Evolutionary conservation across 2,329 filamentous ascomycete genomes (phyloP), one percentile per base, ranked within the genome.

Genomic region (Exophiala sp.): DNA sequence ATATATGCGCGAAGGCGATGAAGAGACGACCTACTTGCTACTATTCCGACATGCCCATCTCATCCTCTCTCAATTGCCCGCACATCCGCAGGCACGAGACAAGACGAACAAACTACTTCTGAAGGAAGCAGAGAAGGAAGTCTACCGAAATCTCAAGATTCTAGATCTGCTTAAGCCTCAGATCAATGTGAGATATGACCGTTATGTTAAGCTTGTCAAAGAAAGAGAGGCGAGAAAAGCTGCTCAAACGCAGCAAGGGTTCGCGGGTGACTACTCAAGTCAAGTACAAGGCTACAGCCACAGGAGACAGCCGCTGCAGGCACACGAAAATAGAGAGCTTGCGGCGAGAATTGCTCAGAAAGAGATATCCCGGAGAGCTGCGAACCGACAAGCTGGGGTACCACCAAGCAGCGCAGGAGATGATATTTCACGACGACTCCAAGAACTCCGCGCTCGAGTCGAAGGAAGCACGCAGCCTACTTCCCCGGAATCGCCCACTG

Each of bases 41-140:
- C 82, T 95, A n/a, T 89, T 94, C 68, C 85, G 94, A 63, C 91
- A 95, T 72, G 90, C 90, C 8, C 80, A 86, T 49, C 83, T 99
- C n/a, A 82, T 96, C 20, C 75, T 96, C 24, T 82, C 89, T 5
- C 80, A 87, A 50, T 77, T 99, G 7, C 79, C 82, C 0, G 79
- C 75, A 1, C 94, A 97, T 64, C 91, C 92, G 1, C 84, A 94
- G 52, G 83, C 83, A 42, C 86, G 82, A 62, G 79, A 83, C 6
- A 78, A 82, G 8, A 82, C 86, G 34, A 79, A 80, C 60, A 77
- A 76, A 51, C 70, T 72, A 49, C 75, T 76, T 10, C 66, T 87
- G 43, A 72, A 75, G 43, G 73, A 75, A 38, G 85, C 83, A 7
- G 82, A 82, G 42, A 82, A 78, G 49, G 79, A 84, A 1, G 80